Percentiles rank a stretch among this genome's conserved stretches.
Evolutionary conservation across 225 moss, liverwort and hornwort species (phyloP).

Genomic region (Bryum argenteum): DNA sequence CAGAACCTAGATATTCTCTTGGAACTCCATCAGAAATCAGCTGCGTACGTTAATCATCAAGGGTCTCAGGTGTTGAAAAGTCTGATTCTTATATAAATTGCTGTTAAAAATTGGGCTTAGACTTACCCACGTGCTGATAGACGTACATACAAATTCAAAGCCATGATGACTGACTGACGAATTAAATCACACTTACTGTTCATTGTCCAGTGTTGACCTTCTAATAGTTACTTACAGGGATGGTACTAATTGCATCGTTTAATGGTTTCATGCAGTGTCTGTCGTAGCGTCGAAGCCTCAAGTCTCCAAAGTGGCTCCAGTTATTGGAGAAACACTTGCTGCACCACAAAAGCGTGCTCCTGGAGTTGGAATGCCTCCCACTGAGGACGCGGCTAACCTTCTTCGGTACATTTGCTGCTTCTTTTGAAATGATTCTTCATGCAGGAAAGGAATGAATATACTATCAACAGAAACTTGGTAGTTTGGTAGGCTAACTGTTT

Average conservation of each 20-base stretch:
- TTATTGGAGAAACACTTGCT: conserved; percentile 27
- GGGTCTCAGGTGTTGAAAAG: too few relatives aligned
- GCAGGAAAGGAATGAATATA: background rate
- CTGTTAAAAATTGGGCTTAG: too few relatives aligned
- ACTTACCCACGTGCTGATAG: too few relatives aligned
- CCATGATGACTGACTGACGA: too few relatives aligned
- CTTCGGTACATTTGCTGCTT: conserved; percentile 50
- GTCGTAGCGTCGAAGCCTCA: conserved; percentile 60
- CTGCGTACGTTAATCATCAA: too few relatives aligned
- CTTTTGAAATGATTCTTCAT: background rate
- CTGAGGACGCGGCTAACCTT: conserved; percentile 64
- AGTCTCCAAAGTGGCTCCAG: conserved; percentile 39
- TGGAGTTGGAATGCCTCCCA: conserved; percentile 56
- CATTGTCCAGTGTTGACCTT: too few relatives aligned
- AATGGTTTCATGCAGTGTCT: conserved; percentile 41
- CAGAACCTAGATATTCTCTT: too few relatives aligned
- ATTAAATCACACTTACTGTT: too few relatives aligned
- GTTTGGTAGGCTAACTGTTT: conserved; percentile 27
- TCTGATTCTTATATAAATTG: too few relatives aligned
- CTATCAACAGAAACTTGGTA: background rate
- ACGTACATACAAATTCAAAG: too few relatives aligned
- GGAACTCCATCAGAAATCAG: too few relatives aligned
- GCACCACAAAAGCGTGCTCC: conserved; percentile 46
- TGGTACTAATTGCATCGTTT: conserved; percentile 16
- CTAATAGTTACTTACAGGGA: background rate